These are phyloP conservation scores for Paramecium sexaurelia DNA, from an alignment of 73 alveolate genomes.

Conservation along the genomic window DNA sequence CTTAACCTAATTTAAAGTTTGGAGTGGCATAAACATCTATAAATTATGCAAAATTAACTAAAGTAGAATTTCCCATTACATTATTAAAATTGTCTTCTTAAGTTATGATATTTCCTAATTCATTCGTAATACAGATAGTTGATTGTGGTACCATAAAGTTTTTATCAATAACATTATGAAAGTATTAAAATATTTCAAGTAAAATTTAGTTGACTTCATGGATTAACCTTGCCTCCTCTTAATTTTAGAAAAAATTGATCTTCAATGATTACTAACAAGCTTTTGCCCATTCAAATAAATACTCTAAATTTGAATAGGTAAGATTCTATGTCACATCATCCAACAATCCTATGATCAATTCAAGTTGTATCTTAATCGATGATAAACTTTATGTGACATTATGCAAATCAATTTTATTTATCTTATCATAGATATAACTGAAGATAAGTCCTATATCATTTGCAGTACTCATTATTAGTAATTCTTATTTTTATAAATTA, in stretches of 20 bases:
- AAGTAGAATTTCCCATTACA: slow-evolving; percentile 3
- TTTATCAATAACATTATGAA: background rate
- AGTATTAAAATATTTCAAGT: background rate
- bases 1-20: background rate
- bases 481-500: background rate
- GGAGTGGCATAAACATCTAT: slow-evolving; percentile 2
- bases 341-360: background rate
- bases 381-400: background rate
- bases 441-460: background rate
- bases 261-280: background rate
- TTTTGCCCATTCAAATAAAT: background rate
- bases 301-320: background rate
- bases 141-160: background rate
- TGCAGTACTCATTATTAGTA: background rate
- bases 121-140: background rate
- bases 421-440: slow-evolving; percentile 5
- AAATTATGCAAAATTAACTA: background rate
- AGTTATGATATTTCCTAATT: background rate
- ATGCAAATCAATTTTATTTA: background rate
- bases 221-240: background rate
- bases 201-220: background rate
- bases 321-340: background rate
- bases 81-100: background rate
- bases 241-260: background rate
- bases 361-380: background rate